A percentile compares a stretch with the other conserved stretches of the same genome.
These are phyloP conservation scores for Talaromyces atroroseus DNA, from an alignment of 2,329 filamentous ascomycete genomes.

Conservation along the genomic window DNA sequence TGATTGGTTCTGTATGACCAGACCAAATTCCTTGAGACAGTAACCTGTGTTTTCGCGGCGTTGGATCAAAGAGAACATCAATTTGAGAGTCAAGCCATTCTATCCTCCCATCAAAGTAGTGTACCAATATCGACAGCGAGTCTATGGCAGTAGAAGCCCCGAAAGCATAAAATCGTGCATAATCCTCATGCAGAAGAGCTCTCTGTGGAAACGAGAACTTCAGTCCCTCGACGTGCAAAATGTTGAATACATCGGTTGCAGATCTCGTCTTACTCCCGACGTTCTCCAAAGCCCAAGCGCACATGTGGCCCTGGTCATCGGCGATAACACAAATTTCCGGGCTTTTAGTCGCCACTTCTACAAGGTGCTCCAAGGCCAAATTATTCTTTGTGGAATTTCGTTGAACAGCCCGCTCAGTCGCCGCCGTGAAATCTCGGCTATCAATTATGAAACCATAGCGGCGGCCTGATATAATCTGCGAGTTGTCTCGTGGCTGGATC, in stretches of 20 bases:
- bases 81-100: conserved; percentile 75
- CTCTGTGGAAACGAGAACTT: conserved; percentile 35
- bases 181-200: conserved; percentile 38
- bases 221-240: conserved; percentile 67
- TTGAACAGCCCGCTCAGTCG: conserved; percentile 71
- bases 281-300: conserved; percentile 87
- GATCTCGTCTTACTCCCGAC: conserved; percentile 65
- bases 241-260: conserved; percentile 70
- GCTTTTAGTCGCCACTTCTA: conserved; percentile 75
- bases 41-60: conserved; percentile 55
- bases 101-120: conserved; percentile 80
- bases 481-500: conserved; percentile 54
- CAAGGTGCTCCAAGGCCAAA: conserved; percentile 73
- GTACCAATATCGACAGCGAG: conserved; percentile 66
- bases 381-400: conserved; percentile 57
- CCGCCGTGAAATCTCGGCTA: conserved; percentile 69
- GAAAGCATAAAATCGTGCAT: conserved; percentile 69
- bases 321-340: conserved; percentile 84
- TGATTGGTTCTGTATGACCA: conserved; percentile 73
- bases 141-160: conserved; percentile 58
- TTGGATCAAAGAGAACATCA: conserved; percentile 73
- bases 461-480: conserved; percentile 36
- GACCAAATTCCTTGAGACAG: conserved; percentile 66
- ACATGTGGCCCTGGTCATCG: conserved; percentile 79
- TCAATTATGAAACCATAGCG: conserved; percentile 78